Percentiles rank a stretch among this genome's conserved stretches.
Conservation (phyloP, 2,329 filamentous ascomycete genomes). For the Amphichorda felina region DNA sequence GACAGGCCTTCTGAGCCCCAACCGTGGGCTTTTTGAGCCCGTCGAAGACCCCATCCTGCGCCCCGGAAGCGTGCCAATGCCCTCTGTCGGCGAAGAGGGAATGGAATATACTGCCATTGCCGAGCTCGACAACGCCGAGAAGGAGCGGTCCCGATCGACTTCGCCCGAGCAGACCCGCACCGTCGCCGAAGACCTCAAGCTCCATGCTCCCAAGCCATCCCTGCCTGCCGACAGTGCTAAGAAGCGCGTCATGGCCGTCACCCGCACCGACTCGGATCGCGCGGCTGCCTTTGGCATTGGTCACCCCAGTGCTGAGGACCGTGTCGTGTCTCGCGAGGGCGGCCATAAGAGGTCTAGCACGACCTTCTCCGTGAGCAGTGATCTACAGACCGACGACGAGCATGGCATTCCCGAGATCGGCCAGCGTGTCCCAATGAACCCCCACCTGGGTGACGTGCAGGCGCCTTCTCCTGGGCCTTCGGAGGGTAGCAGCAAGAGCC, state of each 20-base stretch:
- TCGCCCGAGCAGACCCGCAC: conserved; percentile 65
- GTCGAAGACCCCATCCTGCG: conserved; percentile 39
- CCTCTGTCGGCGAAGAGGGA: conserved; percentile 81
- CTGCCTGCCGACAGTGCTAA: conserved; percentile 72
- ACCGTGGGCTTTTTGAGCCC: conserved; percentile 17
- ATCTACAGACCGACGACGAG: conserved; percentile 44
- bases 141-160: conserved; percentile 24
- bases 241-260: conserved; percentile 71
- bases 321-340: conserved; percentile 32
- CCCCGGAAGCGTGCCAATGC: conserved; percentile 68
- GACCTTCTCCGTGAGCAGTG: conserved; percentile 37
- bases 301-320: conserved; percentile 42
- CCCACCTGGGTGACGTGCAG: conserved; percentile 87
- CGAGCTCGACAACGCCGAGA: conserved; percentile 7
- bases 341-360: conserved; percentile 52
- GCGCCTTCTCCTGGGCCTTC: conserved; percentile 71
- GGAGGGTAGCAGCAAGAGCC: conserved; percentile 35
- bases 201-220: conserved; percentile 83
- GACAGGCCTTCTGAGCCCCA: conserved; percentile 19
- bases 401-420: conserved; percentile 90
- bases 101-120: conserved; percentile 62
- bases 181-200: conserved; percentile 68
- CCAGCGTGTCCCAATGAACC: conserved; percentile 86
- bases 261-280: conserved; percentile 79
- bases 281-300: conserved; percentile 80